Evolutionary conservation across 2,329 filamentous ascomycete genomes (phyloP), one percentile per base, ranked within the genome.

Genomic region (Dryadomyces quercus-mongolicae): DNA sequence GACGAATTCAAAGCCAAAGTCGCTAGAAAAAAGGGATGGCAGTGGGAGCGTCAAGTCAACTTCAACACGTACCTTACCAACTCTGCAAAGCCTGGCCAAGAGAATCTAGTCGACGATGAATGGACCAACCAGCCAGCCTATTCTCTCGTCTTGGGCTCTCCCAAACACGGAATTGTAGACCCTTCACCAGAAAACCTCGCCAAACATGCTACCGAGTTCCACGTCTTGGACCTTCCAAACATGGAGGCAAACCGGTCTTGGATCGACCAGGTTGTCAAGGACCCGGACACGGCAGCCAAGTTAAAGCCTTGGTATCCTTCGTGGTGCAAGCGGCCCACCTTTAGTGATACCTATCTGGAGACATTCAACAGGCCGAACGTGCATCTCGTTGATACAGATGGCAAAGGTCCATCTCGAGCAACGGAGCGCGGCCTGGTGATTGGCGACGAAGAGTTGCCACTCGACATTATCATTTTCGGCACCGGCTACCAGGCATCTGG

Each of bases 321-420:
- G 0, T 82, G 76, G 73, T 85, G 82, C 68, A 85, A 85, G 63
- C 74, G 82, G 0, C 80, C 81, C 0, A 74, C 70, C 44, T 84
- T 83, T 65, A 78, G 79, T 64, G 78, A 84, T 60, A 71, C 74
- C 5, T 84, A 81, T 60, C 71, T 85, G 0, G 61, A 70, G 2
- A 60, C 74, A 0, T 85, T 85, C 71, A 86, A 86, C 65, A 62
- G 62, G 34, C 65, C 71, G 0, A 75, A 81, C 59, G 81, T 86
- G 3, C 70, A 71, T 6, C 73, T 86, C 0, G 68, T 85, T 16
- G 78, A 85, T 62, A 84, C 80, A 0, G 65, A 76, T 34, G 78
- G 76, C 5, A 70, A 72, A 57, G 78, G 80, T 7, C 64, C 81
- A 2, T 68, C 73, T 3, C 57, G 64, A 2, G 64, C 76, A 7